Conservation (phyloP, 2,329 filamentous ascomycete species). For the Lizonia empirigonia region DNA sequence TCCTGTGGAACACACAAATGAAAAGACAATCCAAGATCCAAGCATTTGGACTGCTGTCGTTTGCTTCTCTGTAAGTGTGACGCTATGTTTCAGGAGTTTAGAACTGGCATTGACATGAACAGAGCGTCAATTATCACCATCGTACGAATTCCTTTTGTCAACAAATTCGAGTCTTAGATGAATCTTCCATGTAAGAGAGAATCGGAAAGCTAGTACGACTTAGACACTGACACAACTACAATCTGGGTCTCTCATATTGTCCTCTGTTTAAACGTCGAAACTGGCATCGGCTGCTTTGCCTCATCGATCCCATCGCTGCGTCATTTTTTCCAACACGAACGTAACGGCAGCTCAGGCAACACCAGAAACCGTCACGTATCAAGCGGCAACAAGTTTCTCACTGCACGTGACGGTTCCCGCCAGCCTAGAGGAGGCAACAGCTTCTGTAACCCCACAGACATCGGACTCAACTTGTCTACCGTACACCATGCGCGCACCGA, state of each 20-base stretch:
- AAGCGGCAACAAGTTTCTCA: not conserved
- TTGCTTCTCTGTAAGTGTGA: conserved; percentile 21
- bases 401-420: not conserved
- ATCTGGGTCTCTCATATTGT: conserved; percentile 26
- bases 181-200: conserved; percentile 21
- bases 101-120: not conserved
- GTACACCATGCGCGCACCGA: conserved; percentile 14
- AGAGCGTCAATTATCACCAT: not conserved
- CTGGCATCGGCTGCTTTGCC: conserved; percentile 23
- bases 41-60: conserved; percentile 24
- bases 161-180: conserved; percentile 19
- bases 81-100: not conserved
- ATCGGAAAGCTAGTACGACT: not conserved
- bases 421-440: not conserved
- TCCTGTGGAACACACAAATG: conserved; percentile 29
- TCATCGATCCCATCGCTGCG: conserved; percentile 23
- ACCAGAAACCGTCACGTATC: not conserved
- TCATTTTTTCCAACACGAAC: conserved; percentile 14
- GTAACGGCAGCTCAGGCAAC: conserved; percentile 9
- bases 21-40: conserved; percentile 25
- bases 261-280: conserved; percentile 27
- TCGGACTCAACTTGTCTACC: conserved; percentile 12
- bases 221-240: not conserved
- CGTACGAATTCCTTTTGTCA: conserved; percentile 24
- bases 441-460: conserved; percentile 5